A percentile compares a stretch with the other conserved stretches of the same genome.
Conservation (phyloP, 1,139 yeast species). For the Yamadazyma diospyri region DNA sequence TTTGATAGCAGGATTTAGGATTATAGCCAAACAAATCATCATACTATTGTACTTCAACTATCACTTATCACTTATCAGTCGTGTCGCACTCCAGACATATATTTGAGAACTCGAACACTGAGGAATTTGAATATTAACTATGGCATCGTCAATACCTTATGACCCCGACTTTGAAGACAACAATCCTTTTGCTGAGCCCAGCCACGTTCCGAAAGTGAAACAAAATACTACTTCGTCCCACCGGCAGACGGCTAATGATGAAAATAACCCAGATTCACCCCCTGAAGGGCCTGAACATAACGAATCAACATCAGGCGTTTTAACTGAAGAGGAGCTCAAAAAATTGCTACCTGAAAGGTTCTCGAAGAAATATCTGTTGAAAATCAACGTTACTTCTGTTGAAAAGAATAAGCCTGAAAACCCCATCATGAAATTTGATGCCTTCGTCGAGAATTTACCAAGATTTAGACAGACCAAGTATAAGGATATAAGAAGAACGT, state of each 20-base stretch:
- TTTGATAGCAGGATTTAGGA: too few species aligned
- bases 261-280: not conserved
- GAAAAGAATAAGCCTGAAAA: conserved; percentile 42
- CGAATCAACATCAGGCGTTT: conserved; percentile 13
- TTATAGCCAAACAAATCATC: too few species aligned
- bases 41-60: too few species aligned
- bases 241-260: not conserved
- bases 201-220: not conserved
- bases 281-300: not conserved
- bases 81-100: too few species aligned
- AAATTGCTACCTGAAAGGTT: conserved; percentile 52
- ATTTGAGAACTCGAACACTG: too few species aligned
- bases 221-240: not conserved
- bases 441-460: conserved; percentile 53
- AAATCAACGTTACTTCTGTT: conserved; percentile 27
- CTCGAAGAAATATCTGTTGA: conserved; percentile 29
- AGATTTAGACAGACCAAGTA: conserved; percentile 69
- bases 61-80: too few species aligned
- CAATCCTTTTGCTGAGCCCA: conserved; percentile 54
- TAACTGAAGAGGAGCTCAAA: conserved; percentile 39
- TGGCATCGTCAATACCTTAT: conserved; percentile 58
- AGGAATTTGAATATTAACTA: too few species aligned
- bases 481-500: conserved; percentile 77
- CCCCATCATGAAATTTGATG: conserved; percentile 44
- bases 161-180: conserved; percentile 65